Evolutionary conservation across 306 rosid species (phyloP).

Genomic region (Corylus avellana): DNA sequence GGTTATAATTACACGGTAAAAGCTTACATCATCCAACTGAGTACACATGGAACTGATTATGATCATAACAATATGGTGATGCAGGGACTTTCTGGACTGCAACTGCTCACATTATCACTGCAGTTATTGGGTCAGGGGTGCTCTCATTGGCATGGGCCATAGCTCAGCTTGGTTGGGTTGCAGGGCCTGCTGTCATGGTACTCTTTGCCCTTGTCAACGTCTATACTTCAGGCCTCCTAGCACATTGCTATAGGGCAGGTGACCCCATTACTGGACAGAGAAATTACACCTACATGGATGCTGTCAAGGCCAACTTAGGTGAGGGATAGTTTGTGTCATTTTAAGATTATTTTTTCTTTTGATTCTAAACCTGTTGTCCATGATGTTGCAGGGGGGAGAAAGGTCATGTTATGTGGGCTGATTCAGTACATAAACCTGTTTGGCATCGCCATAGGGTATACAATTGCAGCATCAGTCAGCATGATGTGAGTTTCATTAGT

Average conservation of each 20-base stretch:
- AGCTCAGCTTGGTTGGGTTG: constrained; percentile 79
- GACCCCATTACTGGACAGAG: constrained; percentile 61
- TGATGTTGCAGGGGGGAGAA: constrained; percentile 59
- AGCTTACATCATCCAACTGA: background rate
- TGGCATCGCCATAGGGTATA: constrained; percentile 69
- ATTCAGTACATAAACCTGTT: constrained; percentile 66
- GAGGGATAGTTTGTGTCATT: background rate
- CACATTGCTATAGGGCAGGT: constrained; percentile 58
- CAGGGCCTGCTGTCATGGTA: constrained; percentile 57
- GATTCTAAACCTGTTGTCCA: constrained; percentile 4
- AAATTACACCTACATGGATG: constrained; percentile 80
- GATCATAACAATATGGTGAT: background rate
- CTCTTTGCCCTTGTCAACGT: constrained; percentile 67
- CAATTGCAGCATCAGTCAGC: constrained; percentile 81
- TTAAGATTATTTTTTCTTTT: background rate
- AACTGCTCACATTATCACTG: constrained; percentile 71
- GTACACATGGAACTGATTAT: background rate
- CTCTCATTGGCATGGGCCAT: constrained; percentile 80
- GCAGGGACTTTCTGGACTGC: constrained; percentile 79
- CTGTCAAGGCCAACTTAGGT: constrained; percentile 74
- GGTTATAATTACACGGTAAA: background rate
- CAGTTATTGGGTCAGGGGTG: constrained; percentile 78
- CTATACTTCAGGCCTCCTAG: constrained; percentile 58
- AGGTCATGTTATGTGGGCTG: constrained; percentile 58
- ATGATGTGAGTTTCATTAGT: constrained; percentile 64